These are phyloP conservation scores for Pleurotus djamor DNA, from an alignment of 768 basidiomycete species.

Conservation along the genomic window DNA sequence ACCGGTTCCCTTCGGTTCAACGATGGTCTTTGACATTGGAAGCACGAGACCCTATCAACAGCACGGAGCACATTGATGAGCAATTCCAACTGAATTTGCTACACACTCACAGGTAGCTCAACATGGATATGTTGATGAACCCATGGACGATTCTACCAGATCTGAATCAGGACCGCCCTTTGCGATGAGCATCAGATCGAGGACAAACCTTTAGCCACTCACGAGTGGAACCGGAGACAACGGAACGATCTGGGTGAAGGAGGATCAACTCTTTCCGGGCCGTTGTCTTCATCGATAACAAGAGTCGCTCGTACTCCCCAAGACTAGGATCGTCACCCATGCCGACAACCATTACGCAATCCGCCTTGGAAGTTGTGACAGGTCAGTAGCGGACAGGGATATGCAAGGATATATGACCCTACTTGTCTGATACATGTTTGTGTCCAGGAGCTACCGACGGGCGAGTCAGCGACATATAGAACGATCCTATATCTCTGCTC, in stretches of 20 bases:
- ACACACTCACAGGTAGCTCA: slow-evolving; percentile 70
- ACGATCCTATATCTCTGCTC: slow-evolving; percentile 94
- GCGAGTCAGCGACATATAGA: slow-evolving; percentile 94
- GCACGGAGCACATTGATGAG: background rate
- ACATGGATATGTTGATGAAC: slow-evolving; percentile 95
- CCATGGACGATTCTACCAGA: slow-evolving; percentile 84
- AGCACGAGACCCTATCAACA: slow-evolving; percentile 64
- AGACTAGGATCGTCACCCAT: slow-evolving; percentile 90
- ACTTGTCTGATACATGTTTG: slow-evolving; percentile 97
- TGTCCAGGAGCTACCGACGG: slow-evolving; percentile 95
- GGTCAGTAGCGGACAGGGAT: background rate
- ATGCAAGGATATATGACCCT: slow-evolving; percentile 6
- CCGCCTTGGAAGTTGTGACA: slow-evolving; percentile 50
- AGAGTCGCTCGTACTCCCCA: slow-evolving; percentile 92
- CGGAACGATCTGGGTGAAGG: slow-evolving; percentile 88
- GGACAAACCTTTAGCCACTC: slow-evolving; percentile 86
- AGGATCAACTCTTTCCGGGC: slow-evolving; percentile 97
- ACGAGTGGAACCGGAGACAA: slow-evolving; percentile 87
- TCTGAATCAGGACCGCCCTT: background rate
- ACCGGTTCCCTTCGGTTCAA: slow-evolving; percentile 76
- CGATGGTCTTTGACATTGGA: slow-evolving; percentile 55
- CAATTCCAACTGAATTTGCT: background rate
- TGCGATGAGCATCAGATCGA: background rate
- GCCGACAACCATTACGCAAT: slow-evolving; percentile 91
- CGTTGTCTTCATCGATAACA: slow-evolving; percentile 96